Conservation (phyloP, 306 rosid species). For the Psophocarpus tetragonolobus region DNA sequence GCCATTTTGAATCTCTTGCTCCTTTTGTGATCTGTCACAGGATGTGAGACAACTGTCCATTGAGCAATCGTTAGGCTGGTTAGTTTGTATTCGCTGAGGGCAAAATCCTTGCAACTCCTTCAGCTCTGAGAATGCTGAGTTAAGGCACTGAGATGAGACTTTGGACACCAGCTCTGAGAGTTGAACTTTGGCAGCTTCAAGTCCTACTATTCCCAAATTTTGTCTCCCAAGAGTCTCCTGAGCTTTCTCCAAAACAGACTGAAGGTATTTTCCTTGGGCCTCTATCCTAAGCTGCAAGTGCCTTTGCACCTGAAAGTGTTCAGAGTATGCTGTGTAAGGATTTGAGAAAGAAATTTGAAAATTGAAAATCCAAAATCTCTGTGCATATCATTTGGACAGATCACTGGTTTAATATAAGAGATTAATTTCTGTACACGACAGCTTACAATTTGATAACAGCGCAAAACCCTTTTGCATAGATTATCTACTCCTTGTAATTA, state of each 20-base stretch:
- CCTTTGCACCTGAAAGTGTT: constrained; percentile 75
- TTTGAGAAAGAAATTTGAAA: constrained; percentile 10
- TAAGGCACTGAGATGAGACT: constrained; percentile 81
- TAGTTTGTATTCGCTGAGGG: constrained; percentile 46
- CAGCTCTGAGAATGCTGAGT: constrained; percentile 67
- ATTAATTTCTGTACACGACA: not conserved
- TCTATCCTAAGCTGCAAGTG: constrained; percentile 92
- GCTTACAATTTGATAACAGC: not conserved
- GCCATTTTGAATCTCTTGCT: constrained; percentile 56
- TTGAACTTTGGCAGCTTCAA: constrained; percentile 90
- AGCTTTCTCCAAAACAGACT: constrained; percentile 86
- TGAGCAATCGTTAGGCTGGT: constrained; percentile 68
- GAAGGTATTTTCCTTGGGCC: constrained; percentile 96
- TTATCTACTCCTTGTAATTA: not conserved
- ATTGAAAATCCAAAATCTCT: not conserved
- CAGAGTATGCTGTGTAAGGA: constrained; percentile 18
- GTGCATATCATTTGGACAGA: not conserved
- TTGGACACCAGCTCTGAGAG: constrained; percentile 85
- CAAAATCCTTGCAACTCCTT: constrained; percentile 57
- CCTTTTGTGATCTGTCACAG: constrained; percentile 71
- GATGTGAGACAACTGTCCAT: constrained; percentile 85
- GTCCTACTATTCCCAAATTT: constrained; percentile 73
- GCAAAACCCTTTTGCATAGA: not conserved
- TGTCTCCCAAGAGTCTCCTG: constrained; percentile 93
- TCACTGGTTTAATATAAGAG: not conserved